phyloP scores from a whole-genome alignment of 306 rosid species.

The Geum urbanum region DNA sequence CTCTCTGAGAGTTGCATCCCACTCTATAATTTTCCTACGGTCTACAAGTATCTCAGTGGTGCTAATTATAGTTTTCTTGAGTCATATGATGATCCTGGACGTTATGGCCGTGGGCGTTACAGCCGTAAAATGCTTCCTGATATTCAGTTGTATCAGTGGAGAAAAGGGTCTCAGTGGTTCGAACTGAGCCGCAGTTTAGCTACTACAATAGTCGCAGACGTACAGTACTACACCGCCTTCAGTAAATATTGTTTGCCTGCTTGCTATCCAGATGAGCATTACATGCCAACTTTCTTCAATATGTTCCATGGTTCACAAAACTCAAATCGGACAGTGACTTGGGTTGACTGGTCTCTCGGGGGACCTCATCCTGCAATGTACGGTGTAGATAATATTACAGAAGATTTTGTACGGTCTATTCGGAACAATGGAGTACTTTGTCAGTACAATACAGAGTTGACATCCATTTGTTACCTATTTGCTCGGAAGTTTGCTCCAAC shows the following conservation, averaged over 20 bases:
- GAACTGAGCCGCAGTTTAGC: conserved; percentile 62
- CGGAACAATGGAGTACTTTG: conserved; percentile 64
- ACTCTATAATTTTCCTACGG: conserved; percentile 66
- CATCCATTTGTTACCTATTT: conserved; percentile 72
- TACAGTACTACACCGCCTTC: conserved; percentile 53
- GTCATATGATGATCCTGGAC: conserved; percentile 79
- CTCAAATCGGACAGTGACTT: conserved; percentile 76
- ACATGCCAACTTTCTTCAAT: conserved; percentile 74
- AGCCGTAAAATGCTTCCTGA: conserved; percentile 79
- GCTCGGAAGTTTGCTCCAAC: conserved; percentile 77
- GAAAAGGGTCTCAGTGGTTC: conserved; percentile 93
- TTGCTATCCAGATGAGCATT: conserved; percentile 94
- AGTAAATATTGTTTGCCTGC: conserved; percentile 80
- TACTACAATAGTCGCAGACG: conserved; percentile 50
- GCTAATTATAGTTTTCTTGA: conserved; percentile 71
- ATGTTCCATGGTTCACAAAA: conserved; percentile 70
- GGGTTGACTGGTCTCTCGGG: conserved; percentile 85
- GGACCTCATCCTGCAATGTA: conserved; percentile 90
- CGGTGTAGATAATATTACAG: conserved; percentile 50
- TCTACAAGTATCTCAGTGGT: conserved; percentile 61
- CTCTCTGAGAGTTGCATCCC: conserved; percentile 98
- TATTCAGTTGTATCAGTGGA: conserved; percentile 71
- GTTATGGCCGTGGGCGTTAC: conserved; percentile 87
- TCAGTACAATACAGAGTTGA: conserved; percentile 65
- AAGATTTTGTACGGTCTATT: conserved; percentile 47